Conservation (phyloP, 2,329 filamentous ascomycete genomes). For the Simplicillium sp. region DNA sequence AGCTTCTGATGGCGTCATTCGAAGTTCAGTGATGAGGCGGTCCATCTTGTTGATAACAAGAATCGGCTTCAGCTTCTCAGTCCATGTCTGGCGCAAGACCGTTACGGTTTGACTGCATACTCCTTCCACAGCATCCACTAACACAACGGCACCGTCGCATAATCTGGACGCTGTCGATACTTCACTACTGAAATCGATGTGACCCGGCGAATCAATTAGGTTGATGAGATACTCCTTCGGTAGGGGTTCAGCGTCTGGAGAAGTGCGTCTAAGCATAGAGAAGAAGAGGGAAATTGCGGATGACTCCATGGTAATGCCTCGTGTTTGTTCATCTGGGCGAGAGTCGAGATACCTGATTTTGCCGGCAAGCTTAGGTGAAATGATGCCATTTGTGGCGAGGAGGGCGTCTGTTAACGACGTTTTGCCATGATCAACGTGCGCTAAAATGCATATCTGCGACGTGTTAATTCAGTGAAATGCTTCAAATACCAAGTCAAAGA, state of each 20-base stretch:
- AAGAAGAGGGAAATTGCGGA: conserved; percentile 96
- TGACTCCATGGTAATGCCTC: conserved; percentile 99
- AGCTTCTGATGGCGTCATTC: conserved; percentile 85
- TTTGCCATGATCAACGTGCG: conserved; percentile 97
- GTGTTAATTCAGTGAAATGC: conserved; percentile 2
- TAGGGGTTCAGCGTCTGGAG: conserved; percentile 58
- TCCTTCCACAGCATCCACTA: conserved; percentile 94
- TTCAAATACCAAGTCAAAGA: conserved; percentile 7
- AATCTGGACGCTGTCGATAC: conserved; percentile 91
- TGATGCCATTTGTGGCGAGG: conserved; percentile 98
- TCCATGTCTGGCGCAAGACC: conserved; percentile 89
- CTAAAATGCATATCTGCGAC: conserved; percentile 81
- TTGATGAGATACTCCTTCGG: conserved; percentile 93
- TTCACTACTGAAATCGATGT: conserved; percentile 98
- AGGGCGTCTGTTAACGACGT: conserved; percentile 94
- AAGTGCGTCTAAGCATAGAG: conserved; percentile 70
- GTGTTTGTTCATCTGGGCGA: conserved; percentile 85
- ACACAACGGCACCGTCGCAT: conserved; percentile 86
- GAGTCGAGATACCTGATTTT: conserved; percentile 98
- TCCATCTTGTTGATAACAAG: conserved; percentile 99
- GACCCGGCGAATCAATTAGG: conserved; percentile 92
- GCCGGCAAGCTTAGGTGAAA: conserved; percentile 91
- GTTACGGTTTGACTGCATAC: conserved; percentile 99
- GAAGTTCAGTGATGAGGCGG: conserved; percentile 83
- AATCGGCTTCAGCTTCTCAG: conserved; percentile 87